These are phyloP conservation scores for Candida fluviatilis DNA, from an alignment of 805 yeast species.

Conservation along the genomic window DNA sequence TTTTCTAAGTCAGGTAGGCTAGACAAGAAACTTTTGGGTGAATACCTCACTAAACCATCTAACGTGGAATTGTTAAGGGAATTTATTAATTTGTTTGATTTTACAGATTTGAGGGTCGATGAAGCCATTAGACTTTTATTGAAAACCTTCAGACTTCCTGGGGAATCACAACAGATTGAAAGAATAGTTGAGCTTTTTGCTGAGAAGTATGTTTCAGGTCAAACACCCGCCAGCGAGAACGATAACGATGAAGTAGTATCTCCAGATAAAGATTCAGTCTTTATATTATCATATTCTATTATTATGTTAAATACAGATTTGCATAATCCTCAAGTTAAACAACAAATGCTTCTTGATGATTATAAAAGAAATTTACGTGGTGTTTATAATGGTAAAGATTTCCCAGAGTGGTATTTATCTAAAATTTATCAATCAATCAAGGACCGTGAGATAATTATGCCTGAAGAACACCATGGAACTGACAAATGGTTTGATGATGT, in stretches of 20 bases:
- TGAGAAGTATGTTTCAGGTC: conserved; percentile 68
- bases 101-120: conserved; percentile 77
- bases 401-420: conserved; percentile 80
- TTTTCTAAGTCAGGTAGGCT: conserved; percentile 75
- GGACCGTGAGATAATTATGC: conserved; percentile 90
- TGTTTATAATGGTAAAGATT: conserved; percentile 70
- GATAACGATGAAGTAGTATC: conserved; percentile 45
- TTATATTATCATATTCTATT: conserved; percentile 84
- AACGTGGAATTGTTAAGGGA: conserved; percentile 55
- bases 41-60: conserved; percentile 72
- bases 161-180: conserved; percentile 96
- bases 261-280: conserved; percentile 83
- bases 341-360: conserved; percentile 84
- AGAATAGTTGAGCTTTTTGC: conserved; percentile 86
- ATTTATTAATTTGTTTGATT: conserved; percentile 72
- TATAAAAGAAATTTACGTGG: conserved; percentile 79
- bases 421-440: conserved; percentile 77
- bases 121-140: conserved; percentile 84
- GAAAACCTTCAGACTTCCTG: conserved; percentile 86
- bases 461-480: conserved; percentile 94
- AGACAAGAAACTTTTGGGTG: conserved; percentile 86
- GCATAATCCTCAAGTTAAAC: conserved; percentile 88
- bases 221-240: conserved; percentile 22
- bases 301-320: conserved; percentile 93
- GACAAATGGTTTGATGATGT: conserved; percentile 87